Evolutionary conservation across 2,329 filamentous ascomycete genomes (phyloP), one percentile per base, ranked within the genome.

Genomic region (Aschersonia sp.): DNA sequence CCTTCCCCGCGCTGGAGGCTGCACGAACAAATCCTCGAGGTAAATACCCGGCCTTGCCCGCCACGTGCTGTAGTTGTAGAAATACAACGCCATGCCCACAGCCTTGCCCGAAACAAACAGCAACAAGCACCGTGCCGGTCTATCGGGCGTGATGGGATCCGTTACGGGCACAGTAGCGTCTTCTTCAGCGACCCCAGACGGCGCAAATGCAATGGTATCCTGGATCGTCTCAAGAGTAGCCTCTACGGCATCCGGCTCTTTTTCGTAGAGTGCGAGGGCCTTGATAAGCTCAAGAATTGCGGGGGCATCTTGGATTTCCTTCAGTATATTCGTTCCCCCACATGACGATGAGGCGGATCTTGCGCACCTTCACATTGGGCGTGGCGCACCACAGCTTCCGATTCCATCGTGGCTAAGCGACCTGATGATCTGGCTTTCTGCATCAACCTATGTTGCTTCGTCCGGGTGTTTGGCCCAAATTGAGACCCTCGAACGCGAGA

Each of bases 41-140:
- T 94, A 95, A 59, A 98, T 85, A 3, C 91, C 91, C 0, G 89
- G 80, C 44, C 77, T 78, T n/a, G 85, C 78, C 6, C 85, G 78
- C 92, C 92, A 97, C 0, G 91, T 96, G 59, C 82, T 88, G 68
- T 95, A 97, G 67, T 91, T 97, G 73, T 91, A 89, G 65, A 94
- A 97, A 69, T 89, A 96, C 41, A 96, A 67, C 1, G 89, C 89
- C 77, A 96, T 87, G 45, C 84, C 88, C 0, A 79, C 85, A 0
- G 63, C 63, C 40, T 67, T 60, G 9, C 69, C 64, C 9, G 71
- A 65, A 29, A 73, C 66, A 55, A 73, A 72, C 48, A 91, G 66
- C 7, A 94, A 66, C 35, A 94, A 72, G 45, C 86, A 91, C 51
- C 87, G 84, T 20, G 89, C 85, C 31, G 83, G 86, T n/a, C 69